These are phyloP conservation scores for Debaryomycetaceae sp. DNA, from an alignment of 1,139 yeast species.

Conservation along the genomic window DNA sequence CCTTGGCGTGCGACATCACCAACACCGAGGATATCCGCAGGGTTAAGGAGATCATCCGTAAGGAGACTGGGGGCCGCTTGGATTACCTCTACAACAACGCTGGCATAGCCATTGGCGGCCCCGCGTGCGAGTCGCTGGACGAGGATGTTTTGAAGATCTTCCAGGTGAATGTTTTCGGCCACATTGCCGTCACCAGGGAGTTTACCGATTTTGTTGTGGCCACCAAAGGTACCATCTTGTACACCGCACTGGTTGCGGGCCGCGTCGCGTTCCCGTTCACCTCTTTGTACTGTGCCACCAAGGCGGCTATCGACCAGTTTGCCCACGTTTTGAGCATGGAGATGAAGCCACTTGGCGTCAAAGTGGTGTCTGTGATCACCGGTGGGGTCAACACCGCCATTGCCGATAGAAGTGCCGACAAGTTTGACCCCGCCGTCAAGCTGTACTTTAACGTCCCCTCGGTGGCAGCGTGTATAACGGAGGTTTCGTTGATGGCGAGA, in stretches of 20 bases:
- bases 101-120: conserved; percentile 33
- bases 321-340: conserved; percentile 53
- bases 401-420: conserved; percentile 32
- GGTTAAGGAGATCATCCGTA: conserved; percentile 31
- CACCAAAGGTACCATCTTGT: conserved; percentile 56
- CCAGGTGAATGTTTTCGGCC: conserved; percentile 56
- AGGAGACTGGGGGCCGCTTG: conserved; percentile 37
- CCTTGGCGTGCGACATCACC: conserved; percentile 13
- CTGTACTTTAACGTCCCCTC: conserved; percentile 25
- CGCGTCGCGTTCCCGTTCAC: conserved; percentile 56
- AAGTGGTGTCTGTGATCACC: conserved; percentile 56
- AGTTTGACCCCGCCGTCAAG: conserved; percentile 10
- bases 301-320: conserved; percentile 64
- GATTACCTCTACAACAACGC: conserved; percentile 61
- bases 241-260: conserved; percentile 63
- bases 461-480: conserved; percentile 20
- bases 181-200: conserved; percentile 50
- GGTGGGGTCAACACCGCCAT: conserved; percentile 63
- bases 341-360: conserved; percentile 57
- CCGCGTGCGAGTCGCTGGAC: conserved; percentile 54
- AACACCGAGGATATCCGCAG: conserved; percentile 31
- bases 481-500: conserved; percentile 26
- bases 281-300: conserved; percentile 54
- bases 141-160: conserved; percentile 42
- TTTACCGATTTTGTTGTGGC: conserved; percentile 46